phyloP scores from a whole-genome alignment of 176 grass and related monocot species.

The Musa itinerans region DNA sequence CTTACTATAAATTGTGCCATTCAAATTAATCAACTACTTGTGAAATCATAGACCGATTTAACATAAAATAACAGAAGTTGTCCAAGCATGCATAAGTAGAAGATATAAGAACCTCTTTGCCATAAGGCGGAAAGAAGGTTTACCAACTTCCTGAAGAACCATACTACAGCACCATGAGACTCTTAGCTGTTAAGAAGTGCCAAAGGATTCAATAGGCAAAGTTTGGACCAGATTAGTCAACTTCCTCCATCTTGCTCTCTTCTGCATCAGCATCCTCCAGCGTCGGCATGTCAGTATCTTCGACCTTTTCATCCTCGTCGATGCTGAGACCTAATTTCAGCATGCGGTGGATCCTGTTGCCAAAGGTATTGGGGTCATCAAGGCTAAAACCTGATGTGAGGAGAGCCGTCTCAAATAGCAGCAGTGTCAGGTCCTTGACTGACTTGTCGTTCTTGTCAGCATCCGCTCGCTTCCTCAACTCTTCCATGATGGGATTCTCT shows the following conservation, averaged over 20 bases:
- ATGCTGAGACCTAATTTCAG: constrained; percentile 8
- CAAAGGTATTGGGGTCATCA: constrained; percentile 3
- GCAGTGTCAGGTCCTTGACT: constrained; percentile 5
- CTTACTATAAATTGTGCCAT: too few species aligned
- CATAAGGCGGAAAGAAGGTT: too few species aligned
- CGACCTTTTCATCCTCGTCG: not conserved
- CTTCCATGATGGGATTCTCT: constrained; percentile 7
- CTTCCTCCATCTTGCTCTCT: constrained; percentile 12
- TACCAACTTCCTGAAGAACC: too few species aligned
- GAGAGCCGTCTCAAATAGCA: constrained; percentile 2
- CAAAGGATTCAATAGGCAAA: too few species aligned
- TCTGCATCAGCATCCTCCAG: not conserved
- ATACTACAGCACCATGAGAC: too few species aligned
- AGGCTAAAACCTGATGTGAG: constrained; percentile 8
- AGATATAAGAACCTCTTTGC: too few species aligned
- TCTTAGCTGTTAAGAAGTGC: too few species aligned
- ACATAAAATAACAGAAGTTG: too few species aligned
- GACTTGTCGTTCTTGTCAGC: constrained; percentile 2
- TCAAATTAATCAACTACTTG: too few species aligned
- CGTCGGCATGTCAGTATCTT: not conserved
- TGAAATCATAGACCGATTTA: too few species aligned
- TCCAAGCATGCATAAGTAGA: too few species aligned
- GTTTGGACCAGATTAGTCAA: not conserved
- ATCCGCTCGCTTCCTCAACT: not conserved
- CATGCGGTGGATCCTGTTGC: constrained; percentile 5